phyloP scores from a whole-genome alignment of 192 early-diverging fungal genomes.

The Allomyces macrogynus region DNA sequence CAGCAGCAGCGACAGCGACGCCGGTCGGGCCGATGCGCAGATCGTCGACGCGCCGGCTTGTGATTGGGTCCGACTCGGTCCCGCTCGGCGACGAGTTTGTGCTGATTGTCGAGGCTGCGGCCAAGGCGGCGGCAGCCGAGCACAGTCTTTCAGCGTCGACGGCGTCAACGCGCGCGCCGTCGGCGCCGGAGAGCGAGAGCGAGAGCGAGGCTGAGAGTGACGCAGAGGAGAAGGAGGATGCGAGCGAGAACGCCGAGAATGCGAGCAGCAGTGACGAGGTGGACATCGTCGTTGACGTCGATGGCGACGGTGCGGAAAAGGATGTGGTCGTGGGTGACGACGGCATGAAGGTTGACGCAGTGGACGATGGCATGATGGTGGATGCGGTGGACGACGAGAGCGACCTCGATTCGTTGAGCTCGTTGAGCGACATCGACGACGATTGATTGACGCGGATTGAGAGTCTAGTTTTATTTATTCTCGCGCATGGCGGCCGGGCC shows the following conservation, averaged over 20 bases:
- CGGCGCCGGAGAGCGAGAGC: background rate
- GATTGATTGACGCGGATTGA: background rate
- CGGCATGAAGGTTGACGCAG: background rate
- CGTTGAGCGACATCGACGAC: background rate
- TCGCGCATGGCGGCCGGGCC: no score
- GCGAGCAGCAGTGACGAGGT: background rate
- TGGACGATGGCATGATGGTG: background rate
- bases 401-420: background rate
- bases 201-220: background rate
- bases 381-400: background rate
- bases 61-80: no score
- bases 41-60: no score
- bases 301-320: no score
- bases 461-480: no score
- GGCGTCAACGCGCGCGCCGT: background rate
- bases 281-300: background rate
- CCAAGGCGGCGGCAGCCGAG: background rate
- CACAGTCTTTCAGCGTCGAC: background rate
- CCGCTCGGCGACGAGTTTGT: background rate
- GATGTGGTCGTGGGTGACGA: background rate
- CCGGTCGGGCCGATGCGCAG: no score
- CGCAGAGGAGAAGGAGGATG: background rate
- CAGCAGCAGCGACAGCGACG: no score
- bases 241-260: background rate
- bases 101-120: background rate